phyloP scores from a whole-genome alignment of 345 rosid genomes.

The Populus deltoides region DNA sequence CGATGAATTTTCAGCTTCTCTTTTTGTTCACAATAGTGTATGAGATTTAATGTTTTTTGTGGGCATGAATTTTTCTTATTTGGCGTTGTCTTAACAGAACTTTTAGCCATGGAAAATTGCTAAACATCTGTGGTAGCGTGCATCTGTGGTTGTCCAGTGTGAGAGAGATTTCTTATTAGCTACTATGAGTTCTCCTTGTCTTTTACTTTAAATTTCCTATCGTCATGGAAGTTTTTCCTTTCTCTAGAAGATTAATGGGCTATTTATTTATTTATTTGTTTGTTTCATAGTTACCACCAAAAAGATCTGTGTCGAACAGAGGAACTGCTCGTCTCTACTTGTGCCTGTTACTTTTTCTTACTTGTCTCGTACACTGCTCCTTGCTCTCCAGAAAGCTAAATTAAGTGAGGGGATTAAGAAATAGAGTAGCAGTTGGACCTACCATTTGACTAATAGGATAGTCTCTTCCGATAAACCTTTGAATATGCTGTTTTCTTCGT shows the following conservation, averaged over 20 bases:
- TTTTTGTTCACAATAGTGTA: not conserved
- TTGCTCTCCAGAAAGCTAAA: not conserved
- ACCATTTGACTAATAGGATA: not conserved
- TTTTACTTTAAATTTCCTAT: not conserved
- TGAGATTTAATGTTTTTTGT: not conserved
- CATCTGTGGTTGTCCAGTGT: not conserved
- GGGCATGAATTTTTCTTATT: not conserved
- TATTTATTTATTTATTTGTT: not conserved
- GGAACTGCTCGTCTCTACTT: not conserved
- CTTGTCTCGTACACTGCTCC: not conserved
- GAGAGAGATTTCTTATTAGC: not conserved
- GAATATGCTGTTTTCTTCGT: not conserved
- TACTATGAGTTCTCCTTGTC: not conserved
- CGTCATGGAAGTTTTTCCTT: not conserved
- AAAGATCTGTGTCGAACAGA: not conserved
- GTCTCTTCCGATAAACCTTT: not conserved
- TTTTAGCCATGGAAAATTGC: not conserved
- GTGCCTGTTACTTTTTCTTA: not conserved
- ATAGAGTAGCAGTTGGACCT: conserved; percentile 1
- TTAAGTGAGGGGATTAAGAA: not conserved
- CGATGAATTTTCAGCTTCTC: not conserved
- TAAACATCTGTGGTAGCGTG: not conserved
- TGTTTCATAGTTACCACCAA: not conserved
- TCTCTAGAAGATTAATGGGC: not conserved
- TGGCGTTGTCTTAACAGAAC: not conserved